These are phyloP conservation scores for Ambrosia trifida DNA, from an alignment of 129 eudicot genomes.

Conservation along the genomic window DNA sequence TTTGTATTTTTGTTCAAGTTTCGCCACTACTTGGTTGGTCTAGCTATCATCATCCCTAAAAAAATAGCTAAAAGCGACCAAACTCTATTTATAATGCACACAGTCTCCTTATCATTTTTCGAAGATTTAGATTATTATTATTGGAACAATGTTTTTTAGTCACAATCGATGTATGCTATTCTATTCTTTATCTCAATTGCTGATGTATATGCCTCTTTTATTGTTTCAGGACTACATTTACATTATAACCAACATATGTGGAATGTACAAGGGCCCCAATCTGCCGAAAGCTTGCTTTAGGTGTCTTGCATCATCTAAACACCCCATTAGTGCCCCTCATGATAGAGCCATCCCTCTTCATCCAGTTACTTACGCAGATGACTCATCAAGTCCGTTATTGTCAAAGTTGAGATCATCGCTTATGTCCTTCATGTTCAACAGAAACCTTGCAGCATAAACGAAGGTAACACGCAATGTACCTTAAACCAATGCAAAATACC, in stretches of 20 bases:
- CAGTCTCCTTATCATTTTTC: not conserved
- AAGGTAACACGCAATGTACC: not conserved
- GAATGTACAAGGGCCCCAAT: constrained; percentile 38
- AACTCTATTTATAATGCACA: not conserved
- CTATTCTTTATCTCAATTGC: not conserved
- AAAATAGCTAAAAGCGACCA: not conserved
- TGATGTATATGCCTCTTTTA: not conserved
- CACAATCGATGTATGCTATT: not conserved
- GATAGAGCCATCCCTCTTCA: constrained; percentile 41
- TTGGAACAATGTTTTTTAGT: not conserved
- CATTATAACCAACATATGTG: constrained; percentile 33
- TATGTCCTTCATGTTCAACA: constrained; percentile 34
- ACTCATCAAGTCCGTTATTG: constrained; percentile 20
- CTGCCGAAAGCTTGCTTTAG: constrained; percentile 45
- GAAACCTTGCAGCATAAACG: constrained; percentile 26
- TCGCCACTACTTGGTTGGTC: too few species aligned
- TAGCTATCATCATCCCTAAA: too few species aligned
- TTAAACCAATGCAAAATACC: not conserved
- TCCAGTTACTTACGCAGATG: constrained; percentile 41
- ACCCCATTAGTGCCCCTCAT: constrained; percentile 15
- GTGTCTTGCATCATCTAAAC: constrained; percentile 39
- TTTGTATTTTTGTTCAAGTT: too few species aligned
- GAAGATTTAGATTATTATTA: not conserved
- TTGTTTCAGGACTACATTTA: constrained; percentile 36
- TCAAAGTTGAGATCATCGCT: constrained; percentile 35